A percentile compares a stretch with the other conserved stretches of the same genome.
Conservation (phyloP, 1,284 basidiomycete genomes). For the Athelia sp. region DNA sequence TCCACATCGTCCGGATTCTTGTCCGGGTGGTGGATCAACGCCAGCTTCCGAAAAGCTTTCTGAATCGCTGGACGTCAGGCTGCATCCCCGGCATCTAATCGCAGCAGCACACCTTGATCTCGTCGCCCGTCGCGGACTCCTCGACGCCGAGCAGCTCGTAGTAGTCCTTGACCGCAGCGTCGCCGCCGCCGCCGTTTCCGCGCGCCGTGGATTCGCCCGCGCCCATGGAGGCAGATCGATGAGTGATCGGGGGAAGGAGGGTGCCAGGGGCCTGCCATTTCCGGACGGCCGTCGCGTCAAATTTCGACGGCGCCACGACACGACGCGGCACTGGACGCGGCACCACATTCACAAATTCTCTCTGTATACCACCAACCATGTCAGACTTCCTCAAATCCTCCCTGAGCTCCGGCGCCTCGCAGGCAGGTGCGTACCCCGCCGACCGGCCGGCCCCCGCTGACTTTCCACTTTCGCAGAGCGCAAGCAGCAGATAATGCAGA, state of each 20-base stretch:
- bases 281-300: background rate
- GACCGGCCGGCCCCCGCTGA: constrained; percentile 5
- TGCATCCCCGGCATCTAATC: constrained; percentile 3
- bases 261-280: background rate
- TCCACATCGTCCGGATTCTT: constrained; percentile 84
- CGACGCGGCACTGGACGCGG: no score
- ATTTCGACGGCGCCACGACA: constrained; percentile 3
- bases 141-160: constrained; percentile 78
- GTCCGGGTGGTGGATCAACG: constrained; percentile 85
- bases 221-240: constrained; percentile 46
- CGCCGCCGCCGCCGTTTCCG: constrained; percentile 20
- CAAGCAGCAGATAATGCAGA: constrained; percentile 69
- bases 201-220: constrained; percentile 57
- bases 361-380: constrained; percentile 27
- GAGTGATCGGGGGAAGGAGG: background rate
- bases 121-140: constrained; percentile 78
- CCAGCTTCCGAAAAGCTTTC: constrained; percentile 80
- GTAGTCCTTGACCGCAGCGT: constrained; percentile 52
- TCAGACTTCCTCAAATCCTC: constrained; percentile 44
- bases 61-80: constrained; percentile 28
- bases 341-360: constrained; percentile 2
- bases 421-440: constrained; percentile 24
- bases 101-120: constrained; percentile 68
- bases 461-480: constrained; percentile 49
- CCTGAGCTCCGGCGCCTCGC: constrained; percentile 19